A percentile compares a stretch with the other conserved stretches of the same genome.
phyloP scores from a whole-genome alignment of 2,329 filamentous ascomycete genomes.

The Sclerotiophoma versabilis region DNA sequence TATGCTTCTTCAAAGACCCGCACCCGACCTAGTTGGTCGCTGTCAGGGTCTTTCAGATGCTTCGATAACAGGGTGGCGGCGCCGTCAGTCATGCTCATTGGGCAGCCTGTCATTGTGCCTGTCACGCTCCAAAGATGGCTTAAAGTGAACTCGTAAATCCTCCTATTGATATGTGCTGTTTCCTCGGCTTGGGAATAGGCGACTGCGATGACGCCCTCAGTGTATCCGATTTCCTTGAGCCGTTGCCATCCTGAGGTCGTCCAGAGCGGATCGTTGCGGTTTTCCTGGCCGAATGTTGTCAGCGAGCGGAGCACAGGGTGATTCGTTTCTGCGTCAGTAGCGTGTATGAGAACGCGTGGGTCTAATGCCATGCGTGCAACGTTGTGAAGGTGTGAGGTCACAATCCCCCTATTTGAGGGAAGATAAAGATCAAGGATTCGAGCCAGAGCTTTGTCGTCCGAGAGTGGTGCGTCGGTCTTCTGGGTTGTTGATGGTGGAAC shows the following conservation, averaged over 20 bases:
- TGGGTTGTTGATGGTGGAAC: not conserved
- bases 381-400: slow-evolving; percentile 27
- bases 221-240: slow-evolving; percentile 65
- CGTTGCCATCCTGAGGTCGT: slow-evolving; percentile 72
- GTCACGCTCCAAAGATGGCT: slow-evolving; percentile 67
- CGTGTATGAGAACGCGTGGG: slow-evolving; percentile 18
- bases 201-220: slow-evolving; percentile 65
- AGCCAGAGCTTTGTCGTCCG: slow-evolving; percentile 33
- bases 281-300: slow-evolving; percentile 66
- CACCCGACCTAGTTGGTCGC: slow-evolving; percentile 39
- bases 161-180: slow-evolving; percentile 56
- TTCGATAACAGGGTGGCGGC: slow-evolving; percentile 48
- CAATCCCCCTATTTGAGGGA: slow-evolving; percentile 15
- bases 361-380: slow-evolving; percentile 30
- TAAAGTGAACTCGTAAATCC: slow-evolving; percentile 67
- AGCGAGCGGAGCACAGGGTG: slow-evolving; percentile 67
- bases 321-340: slow-evolving; percentile 68
- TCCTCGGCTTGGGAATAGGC: slow-evolving; percentile 64
- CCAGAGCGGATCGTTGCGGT: slow-evolving; percentile 63
- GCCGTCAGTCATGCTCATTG: slow-evolving; percentile 72
- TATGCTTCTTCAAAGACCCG: slow-evolving; percentile 62
- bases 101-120: slow-evolving; percentile 68
- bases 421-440: slow-evolving; percentile 37
- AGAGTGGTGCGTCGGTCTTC: not conserved
- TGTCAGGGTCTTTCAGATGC: slow-evolving; percentile 32